These are phyloP conservation scores for Cercospora sp. DNA, from an alignment of 2,329 filamentous ascomycete species.

Conservation along the genomic window DNA sequence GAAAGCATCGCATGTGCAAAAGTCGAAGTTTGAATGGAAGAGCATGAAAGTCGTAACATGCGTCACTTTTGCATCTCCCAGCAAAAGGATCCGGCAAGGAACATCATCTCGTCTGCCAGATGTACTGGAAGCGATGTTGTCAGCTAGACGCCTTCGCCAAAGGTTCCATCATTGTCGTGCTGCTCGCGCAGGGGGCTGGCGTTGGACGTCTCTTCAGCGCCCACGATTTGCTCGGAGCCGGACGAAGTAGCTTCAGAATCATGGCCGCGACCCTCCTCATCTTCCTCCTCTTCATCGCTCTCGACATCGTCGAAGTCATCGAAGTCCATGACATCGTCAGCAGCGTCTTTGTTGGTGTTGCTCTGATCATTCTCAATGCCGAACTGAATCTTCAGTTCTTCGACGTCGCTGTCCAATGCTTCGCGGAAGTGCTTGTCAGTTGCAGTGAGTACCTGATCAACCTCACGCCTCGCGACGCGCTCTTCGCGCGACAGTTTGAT, in stretches of 20 bases:
- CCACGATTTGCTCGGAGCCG: not conserved
- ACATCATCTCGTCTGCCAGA: not conserved
- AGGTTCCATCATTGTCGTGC: not conserved
- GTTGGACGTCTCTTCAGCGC: not conserved
- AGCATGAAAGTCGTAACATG: not conserved
- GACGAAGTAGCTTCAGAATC: not conserved
- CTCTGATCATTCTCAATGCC: not conserved
- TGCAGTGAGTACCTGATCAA: conserved; percentile 26
- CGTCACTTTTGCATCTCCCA: not conserved
- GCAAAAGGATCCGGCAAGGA: not conserved
- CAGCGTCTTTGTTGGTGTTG: not conserved
- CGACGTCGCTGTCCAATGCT: conserved; percentile 23
- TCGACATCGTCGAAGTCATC: conserved; percentile 13
- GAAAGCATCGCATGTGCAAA: not conserved
- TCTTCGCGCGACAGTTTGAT: conserved; percentile 27
- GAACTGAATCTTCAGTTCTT: conserved; percentile 21
- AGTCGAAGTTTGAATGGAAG: not conserved
- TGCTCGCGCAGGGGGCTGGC: not conserved
- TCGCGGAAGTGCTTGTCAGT: conserved; percentile 25
- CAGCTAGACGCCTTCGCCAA: not conserved
- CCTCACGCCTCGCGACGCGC: conserved; percentile 22
- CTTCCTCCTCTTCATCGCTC: conserved; percentile 3
- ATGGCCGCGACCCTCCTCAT: not conserved
- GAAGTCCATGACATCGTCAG: conserved; percentile 18
- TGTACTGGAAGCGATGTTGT: not conserved